Conservation (phyloP, 177 flowering plant genomes). For the Telopea speciosissima region DNA sequence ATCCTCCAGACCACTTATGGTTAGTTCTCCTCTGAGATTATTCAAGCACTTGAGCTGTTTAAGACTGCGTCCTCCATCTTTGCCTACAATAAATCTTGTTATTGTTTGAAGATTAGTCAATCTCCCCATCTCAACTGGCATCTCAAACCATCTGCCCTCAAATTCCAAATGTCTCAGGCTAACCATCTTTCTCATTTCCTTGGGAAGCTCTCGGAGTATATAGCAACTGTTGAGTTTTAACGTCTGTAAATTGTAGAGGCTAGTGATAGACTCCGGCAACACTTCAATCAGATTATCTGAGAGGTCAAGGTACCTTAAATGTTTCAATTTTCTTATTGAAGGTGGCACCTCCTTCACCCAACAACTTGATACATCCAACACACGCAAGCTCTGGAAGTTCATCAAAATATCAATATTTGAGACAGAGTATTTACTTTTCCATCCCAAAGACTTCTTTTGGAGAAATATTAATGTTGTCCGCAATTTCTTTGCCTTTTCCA, state of each 20-base stretch:
- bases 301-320: slow-evolving; percentile 11
- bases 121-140: slow-evolving; percentile 8
- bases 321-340: slow-evolving; percentile 7
- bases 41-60: slow-evolving; percentile 6
- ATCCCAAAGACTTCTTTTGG: too few relatives aligned
- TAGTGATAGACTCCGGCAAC: slow-evolving; percentile 11
- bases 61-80: neutral
- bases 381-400: neutral
- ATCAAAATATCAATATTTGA: neutral
- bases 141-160: too few relatives aligned
- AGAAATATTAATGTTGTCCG: neutral
- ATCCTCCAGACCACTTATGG: neutral
- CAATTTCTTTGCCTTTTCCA: neutral
- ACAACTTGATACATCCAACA: neutral
- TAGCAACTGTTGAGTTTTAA: neutral
- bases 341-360: neutral
- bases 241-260: slow-evolving; percentile 16
- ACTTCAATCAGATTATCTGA: neutral
- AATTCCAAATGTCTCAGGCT: slow-evolving; percentile 16
- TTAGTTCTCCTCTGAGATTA: slow-evolving; percentile 4
- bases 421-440: too few relatives aligned
- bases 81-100: neutral
- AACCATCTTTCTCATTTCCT: slow-evolving; percentile 5
- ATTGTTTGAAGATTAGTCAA: slow-evolving; percentile 15
- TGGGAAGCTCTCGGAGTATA: slow-evolving; percentile 8